Evolutionary conservation across 139 green algal species (phyloP).

Genomic region (Spirogloea muscicola): DNA sequence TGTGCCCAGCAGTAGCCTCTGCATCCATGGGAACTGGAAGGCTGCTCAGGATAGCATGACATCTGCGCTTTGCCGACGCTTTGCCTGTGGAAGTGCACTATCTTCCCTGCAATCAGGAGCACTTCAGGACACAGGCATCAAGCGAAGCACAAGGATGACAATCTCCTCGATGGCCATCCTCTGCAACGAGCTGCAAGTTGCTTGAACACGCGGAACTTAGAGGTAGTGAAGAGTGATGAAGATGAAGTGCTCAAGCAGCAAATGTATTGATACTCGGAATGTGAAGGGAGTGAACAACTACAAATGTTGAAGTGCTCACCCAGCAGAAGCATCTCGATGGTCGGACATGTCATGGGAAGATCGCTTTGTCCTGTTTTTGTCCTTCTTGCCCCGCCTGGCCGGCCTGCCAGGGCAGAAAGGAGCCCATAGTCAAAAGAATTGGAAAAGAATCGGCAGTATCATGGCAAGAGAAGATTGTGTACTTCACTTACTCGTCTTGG

Average conservation of each 20-base stretch:
- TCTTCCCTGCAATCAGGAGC: neutral
- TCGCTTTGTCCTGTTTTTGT: neutral
- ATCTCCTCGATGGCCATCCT: neutral
- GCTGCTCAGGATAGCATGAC: no score
- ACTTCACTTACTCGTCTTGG: slow-evolving; percentile 19
- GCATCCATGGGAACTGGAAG: no score
- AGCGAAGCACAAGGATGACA: neutral
- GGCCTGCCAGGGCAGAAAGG: neutral
- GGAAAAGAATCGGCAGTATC: no score
- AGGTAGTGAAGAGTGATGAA: neutral
- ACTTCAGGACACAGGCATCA: neutral
- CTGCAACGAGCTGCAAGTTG: neutral
- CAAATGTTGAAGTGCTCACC: neutral
- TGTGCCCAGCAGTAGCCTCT: no score
- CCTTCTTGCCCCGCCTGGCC: neutral
- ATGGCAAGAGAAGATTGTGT: no score
- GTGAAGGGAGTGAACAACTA: neutral
- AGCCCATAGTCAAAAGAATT: neutral
- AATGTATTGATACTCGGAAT: neutral
- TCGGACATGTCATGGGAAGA: neutral
- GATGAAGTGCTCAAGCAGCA: neutral
- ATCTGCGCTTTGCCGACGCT: slow-evolving; percentile 2
- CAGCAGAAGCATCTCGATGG: neutral
- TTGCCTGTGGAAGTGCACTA: neutral
- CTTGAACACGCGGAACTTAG: neutral